These are phyloP conservation scores for Zymoseptoria brevis DNA, from an alignment of 2,329 filamentous ascomycete species.

Conservation along the genomic window DNA sequence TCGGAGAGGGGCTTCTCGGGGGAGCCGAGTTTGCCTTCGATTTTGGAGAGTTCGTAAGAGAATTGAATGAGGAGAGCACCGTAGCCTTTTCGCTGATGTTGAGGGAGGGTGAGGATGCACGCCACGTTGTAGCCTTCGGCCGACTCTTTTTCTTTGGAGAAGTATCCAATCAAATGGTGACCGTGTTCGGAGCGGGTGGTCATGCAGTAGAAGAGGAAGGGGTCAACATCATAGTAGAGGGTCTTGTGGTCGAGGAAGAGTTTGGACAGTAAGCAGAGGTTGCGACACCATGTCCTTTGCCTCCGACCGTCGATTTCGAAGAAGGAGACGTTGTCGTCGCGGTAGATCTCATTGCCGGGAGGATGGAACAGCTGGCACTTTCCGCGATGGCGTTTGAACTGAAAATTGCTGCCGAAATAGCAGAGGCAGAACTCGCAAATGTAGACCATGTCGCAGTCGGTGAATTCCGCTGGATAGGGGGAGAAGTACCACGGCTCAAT, in stretches of 20 bases:
- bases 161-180: conserved; percentile 96
- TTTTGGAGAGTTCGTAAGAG: conserved; percentile 91
- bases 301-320: conserved; percentile 95
- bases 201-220: conserved; percentile 98
- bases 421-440: conserved; percentile 96
- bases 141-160: conserved; percentile 96
- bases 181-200: conserved; percentile 79
- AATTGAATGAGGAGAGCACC: conserved; percentile 92
- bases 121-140: conserved; percentile 96
- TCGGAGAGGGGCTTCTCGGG: conserved; percentile 96
- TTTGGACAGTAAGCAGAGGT: conserved; percentile 87
- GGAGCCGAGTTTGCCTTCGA: conserved; percentile 88
- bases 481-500: conserved; percentile 99
- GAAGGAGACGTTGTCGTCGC: conserved; percentile 86
- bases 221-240: conserved; percentile 98
- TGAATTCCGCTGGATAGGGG: conserved; percentile 84
- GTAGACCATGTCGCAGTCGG: conserved; percentile 81
- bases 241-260: conserved; percentile 98
- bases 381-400: conserved; percentile 74
- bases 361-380: conserved; percentile 92
- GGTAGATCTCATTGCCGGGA: conserved; percentile 96
- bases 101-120: conserved; percentile 91
- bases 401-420: conserved; percentile 77
- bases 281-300: conserved; percentile 93
- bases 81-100: conserved; percentile 92